Percentiles rank a stretch among this genome's conserved stretches.
Evolutionary conservation across 768 basidiomycete species (phyloP).

Genomic region (Ramaria sp.): DNA sequence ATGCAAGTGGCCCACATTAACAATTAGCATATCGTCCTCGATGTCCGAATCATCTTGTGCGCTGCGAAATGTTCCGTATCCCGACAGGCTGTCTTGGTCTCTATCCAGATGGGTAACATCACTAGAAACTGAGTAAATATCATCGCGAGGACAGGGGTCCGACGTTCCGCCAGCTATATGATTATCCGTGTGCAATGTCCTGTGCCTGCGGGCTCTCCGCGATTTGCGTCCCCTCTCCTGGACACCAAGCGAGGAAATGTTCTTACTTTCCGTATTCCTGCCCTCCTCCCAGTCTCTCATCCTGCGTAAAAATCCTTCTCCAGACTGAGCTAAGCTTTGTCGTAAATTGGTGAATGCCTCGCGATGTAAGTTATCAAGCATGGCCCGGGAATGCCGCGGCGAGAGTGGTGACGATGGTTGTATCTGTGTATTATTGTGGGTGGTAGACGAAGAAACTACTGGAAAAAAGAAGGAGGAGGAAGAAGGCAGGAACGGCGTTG

Average conservation of each 20-base stretch:
- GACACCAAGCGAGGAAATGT: not conserved
- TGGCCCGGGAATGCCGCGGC: not conserved
- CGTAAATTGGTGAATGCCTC: conserved; percentile 57
- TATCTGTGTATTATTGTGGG: not conserved
- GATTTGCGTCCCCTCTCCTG: not conserved
- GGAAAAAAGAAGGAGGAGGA: not conserved
- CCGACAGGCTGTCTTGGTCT: not conserved
- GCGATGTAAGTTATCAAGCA: conserved; percentile 40
- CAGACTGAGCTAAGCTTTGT: conserved; percentile 48
- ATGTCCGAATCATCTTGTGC: not conserved
- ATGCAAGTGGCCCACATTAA: not conserved
- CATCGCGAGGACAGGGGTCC: not conserved
- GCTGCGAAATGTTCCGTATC: not conserved
- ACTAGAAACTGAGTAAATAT: not conserved
- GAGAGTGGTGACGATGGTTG: not conserved
- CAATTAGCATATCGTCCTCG: not conserved
- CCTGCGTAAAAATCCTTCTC: conserved; percentile 55
- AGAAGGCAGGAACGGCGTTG: not conserved
- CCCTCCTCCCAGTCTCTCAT: conserved; percentile 61
- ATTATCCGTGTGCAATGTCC: not conserved
- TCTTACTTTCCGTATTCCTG: not conserved
- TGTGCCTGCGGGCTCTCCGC: not conserved
- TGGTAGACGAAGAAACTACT: not conserved
- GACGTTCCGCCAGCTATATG: not conserved
- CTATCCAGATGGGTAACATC: not conserved